Percentiles rank a stretch among this genome's conserved stretches.
Conservation (phyloP, 2,329 filamentous ascomycete genomes). For the Fusarium sacchari region DNA sequence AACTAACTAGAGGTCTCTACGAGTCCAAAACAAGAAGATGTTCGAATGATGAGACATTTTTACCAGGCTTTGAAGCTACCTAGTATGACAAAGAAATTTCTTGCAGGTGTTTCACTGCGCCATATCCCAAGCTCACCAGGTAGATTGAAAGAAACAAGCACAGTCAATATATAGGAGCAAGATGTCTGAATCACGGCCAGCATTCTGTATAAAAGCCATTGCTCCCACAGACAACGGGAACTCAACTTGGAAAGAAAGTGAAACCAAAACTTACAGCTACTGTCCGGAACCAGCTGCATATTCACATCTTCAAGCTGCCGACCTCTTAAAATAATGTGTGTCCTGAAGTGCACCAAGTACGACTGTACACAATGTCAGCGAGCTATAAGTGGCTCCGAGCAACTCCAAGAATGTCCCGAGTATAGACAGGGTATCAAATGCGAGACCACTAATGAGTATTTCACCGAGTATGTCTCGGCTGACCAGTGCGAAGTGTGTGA, state of each 20-base stretch:
- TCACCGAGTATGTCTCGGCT: slow-evolving; percentile 18
- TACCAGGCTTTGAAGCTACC: not conserved
- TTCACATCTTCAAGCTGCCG: not conserved
- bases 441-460: not conserved
- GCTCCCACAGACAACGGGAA: too few species aligned
- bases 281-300: not conserved
- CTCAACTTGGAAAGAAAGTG: not conserved
- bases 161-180: not conserved
- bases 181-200: not conserved
- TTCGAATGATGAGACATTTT: not conserved
- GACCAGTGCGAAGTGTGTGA: slow-evolving; percentile 28
- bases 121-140: not conserved
- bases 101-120: not conserved
- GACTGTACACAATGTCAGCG: slow-evolving; percentile 29
- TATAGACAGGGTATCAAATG: slow-evolving; percentile 1
- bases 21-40: not conserved
- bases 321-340: slow-evolving; percentile 13
- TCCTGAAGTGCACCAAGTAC: slow-evolving; percentile 12
- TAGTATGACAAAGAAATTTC: not conserved
- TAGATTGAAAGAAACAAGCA: not conserved
- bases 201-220: not conserved
- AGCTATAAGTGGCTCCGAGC: slow-evolving; percentile 11
- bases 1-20: not conserved
- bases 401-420: not conserved
- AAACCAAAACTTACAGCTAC: not conserved